Evolutionary conservation across 2,329 filamentous ascomycete species (phyloP), one percentile per base, ranked within the genome.

Genomic region (Fusarium poae): DNA sequence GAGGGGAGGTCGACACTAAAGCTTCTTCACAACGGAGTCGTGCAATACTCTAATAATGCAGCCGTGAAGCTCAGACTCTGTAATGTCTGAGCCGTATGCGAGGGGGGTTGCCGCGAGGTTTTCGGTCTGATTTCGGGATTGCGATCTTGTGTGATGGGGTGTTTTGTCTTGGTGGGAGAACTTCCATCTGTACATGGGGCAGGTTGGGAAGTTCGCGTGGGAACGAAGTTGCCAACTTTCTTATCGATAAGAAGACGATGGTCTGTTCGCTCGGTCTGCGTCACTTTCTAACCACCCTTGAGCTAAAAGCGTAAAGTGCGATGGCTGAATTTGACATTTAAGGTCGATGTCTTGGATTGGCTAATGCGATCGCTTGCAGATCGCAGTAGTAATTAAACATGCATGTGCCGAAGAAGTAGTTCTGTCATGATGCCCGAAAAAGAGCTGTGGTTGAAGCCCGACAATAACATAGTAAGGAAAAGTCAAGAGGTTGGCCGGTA

Each of bases 241-340:
- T 77, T 77, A 77, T 77, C 75, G 75, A 77, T 77, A 76, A 75
- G 68, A 48, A 4, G 18, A 42, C 6, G 40, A 27, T 34, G 23
- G 48, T 32, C 18, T 23, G 23, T 35, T 51, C 42, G 23, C 34
- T 62, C 16, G 21, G 45, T 59, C 40, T 65, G 62, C 60, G 62
- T 65, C 60, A 65, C 60, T 20, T 23, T 25, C 12, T 30, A 45
- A 30, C 43, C 27, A 11, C 25, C 13, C 27, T 54, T 27, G 32
- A 23, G 51, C 40, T 48, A 48, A 54, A 54, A 23, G 18, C 34
- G 23, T 40, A 51, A 51, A 51, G 23, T 29, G 21, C 25, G 39
- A 40, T 51, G 35, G 45, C 21, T 44, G 39, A 15, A 27, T 18
- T 29, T 35, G 39, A 25, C 39, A 29, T 21, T 27, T 56, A 5